A percentile compares a stretch with the other conserved stretches of the same genome.
Evolutionary conservation across 2,329 filamentous ascomycete species (phyloP).

Genomic region (Leptosphaerulina australis): DNA sequence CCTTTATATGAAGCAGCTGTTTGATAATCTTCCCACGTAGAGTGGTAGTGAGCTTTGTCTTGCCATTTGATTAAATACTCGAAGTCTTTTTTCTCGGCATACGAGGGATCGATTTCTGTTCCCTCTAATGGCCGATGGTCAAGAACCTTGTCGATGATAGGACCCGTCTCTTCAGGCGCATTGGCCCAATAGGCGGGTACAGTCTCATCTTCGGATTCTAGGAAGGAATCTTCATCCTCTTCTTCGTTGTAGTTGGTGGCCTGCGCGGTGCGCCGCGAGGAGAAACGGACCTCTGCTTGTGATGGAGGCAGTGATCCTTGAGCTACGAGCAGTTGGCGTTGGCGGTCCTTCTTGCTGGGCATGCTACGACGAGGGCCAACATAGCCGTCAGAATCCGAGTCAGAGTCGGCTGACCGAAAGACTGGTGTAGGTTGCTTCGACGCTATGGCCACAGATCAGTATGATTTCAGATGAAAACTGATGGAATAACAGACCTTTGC

Average conservation of each 20-base stretch:
- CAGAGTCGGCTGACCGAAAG: slow-evolving; percentile 66
- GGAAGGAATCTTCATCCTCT: slow-evolving; percentile 63
- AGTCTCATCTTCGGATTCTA: slow-evolving; percentile 65
- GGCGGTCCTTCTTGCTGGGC: slow-evolving; percentile 74
- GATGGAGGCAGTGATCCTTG: slow-evolving; percentile 66
- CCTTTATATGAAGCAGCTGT: slow-evolving; percentile 78
- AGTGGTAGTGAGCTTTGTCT: slow-evolving; percentile 90
- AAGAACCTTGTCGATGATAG: slow-evolving; percentile 88
- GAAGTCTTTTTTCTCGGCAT: slow-evolving; percentile 71
- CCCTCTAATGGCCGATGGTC: slow-evolving; percentile 81
- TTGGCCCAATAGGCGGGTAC: slow-evolving; percentile 74
- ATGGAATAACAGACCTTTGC: slow-evolving; percentile 60
- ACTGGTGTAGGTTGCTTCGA: slow-evolving; percentile 56
- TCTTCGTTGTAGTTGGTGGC: slow-evolving; percentile 72
- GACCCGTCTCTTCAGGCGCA: slow-evolving; percentile 75
- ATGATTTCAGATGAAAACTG: slow-evolving; percentile 18
- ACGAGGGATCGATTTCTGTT: slow-evolving; percentile 45
- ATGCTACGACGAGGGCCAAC: slow-evolving; percentile 73
- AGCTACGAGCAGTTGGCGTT: slow-evolving; percentile 70
- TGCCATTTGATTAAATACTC: slow-evolving; percentile 97
- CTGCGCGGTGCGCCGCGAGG: slow-evolving; percentile 81
- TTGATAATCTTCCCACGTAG: slow-evolving; percentile 88
- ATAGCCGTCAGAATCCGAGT: slow-evolving; percentile 69
- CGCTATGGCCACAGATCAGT: slow-evolving; percentile 61
- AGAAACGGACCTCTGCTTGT: slow-evolving; percentile 86